These are phyloP conservation scores for Cucumis cinereus DNA, from an alignment of 306 rosid species.

Conservation along the genomic window DNA sequence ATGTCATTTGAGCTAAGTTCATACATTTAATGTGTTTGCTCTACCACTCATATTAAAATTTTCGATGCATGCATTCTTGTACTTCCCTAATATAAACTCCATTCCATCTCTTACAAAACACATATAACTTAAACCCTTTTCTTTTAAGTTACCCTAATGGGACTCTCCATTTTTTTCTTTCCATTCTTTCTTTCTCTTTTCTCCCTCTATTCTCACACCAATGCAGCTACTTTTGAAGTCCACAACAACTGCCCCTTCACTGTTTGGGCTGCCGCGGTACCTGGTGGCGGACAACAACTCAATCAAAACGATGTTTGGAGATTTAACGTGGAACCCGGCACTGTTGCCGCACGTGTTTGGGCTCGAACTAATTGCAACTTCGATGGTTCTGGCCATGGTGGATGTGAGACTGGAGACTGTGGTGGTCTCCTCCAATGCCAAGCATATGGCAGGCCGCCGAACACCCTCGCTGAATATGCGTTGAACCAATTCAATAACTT, in stretches of 20 bases:
- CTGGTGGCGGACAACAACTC: slow-evolving; percentile 36
- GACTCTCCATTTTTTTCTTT: neutral
- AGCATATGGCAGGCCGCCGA: slow-evolving; percentile 34
- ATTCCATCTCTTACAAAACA: too few species aligned
- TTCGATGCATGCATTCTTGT: too few species aligned
- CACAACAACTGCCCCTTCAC: slow-evolving; percentile 38
- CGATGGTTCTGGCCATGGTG: slow-evolving; percentile 25
- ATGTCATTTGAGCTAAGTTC: too few species aligned
- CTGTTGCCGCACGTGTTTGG: slow-evolving; percentile 34
- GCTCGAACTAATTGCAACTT: slow-evolving; percentile 58
- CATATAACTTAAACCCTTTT: too few species aligned
- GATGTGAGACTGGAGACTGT: slow-evolving; percentile 52
- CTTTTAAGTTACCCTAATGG: neutral
- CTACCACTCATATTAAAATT: too few species aligned
- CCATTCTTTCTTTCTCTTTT: neutral
- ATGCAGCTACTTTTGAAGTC: slow-evolving; percentile 24
- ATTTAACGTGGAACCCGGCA: slow-evolving; percentile 22
- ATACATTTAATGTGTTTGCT: too few species aligned
- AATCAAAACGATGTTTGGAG: slow-evolving; percentile 23
- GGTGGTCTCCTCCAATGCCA: slow-evolving; percentile 23
- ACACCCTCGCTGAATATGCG: slow-evolving; percentile 42
- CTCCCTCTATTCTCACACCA: neutral
- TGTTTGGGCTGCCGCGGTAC: slow-evolving; percentile 44
- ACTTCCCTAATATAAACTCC: too few species aligned
- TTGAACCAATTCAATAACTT: slow-evolving; percentile 26